Evolutionary conservation across 768 basidiomycete species (phyloP).

Genomic region (Lentinus tigrinus): DNA sequence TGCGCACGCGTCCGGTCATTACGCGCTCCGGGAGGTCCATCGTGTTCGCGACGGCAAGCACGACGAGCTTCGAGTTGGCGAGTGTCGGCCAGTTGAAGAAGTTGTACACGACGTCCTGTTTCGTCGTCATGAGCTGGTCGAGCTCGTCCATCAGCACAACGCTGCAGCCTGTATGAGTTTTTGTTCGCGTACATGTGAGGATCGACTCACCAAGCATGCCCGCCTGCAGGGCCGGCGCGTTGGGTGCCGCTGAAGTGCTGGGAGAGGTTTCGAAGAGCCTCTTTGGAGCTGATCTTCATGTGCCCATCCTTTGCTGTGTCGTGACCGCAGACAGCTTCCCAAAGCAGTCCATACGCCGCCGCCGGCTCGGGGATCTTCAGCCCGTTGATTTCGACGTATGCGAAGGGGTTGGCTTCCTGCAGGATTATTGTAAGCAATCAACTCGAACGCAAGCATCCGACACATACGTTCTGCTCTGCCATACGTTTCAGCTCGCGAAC

Average conservation of each 20-base stretch:
- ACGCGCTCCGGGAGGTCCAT: conserved; percentile 97
- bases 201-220: conserved; percentile 78
- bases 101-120: conserved; percentile 98
- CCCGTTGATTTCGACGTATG: conserved; percentile 74
- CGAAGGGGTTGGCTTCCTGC: conserved; percentile 92
- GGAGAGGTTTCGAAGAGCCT: conserved; percentile 77
- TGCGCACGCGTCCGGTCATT: conserved; percentile 89
- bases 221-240: conserved; percentile 62
- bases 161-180: conserved; percentile 38
- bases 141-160: conserved; percentile 98
- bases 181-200: not conserved
- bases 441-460: too few relatives aligned
- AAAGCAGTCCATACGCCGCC: conserved; percentile 89
- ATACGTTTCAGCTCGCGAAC: conserved; percentile 87
- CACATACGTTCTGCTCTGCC: conserved; percentile 79
- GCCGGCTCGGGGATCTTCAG: conserved; percentile 89
- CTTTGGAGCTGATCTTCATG: conserved; percentile 70
- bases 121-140: conserved; percentile 92
- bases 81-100: conserved; percentile 99
- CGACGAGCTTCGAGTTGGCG: conserved; percentile 82
- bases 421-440: not conserved
- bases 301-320: conserved; percentile 61
- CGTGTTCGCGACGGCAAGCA: conserved; percentile 96
- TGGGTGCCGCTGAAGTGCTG: conserved; percentile 70
- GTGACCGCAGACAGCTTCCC: conserved; percentile 89